Percentiles rank a stretch among this genome's conserved stretches.
These are phyloP conservation scores for Silene coronaria DNA, from an alignment of 179 eudicot species.

Conservation along the genomic window DNA sequence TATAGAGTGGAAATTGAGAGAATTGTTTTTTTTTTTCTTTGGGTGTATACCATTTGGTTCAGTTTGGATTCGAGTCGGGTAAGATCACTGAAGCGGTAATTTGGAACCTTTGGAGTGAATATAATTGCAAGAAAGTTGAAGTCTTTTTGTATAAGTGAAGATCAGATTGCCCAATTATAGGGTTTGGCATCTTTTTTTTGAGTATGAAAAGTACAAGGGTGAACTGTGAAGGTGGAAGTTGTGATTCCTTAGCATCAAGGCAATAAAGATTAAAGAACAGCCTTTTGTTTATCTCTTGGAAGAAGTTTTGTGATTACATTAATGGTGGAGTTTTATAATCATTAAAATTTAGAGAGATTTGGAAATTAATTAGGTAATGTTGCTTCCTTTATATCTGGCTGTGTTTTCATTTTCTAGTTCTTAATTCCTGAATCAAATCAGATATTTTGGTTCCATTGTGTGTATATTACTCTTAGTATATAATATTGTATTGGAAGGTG, in stretches of 20 bases:
- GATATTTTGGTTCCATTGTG: constrained; percentile 8
- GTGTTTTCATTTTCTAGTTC: not conserved
- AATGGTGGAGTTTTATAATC: constrained; percentile 13
- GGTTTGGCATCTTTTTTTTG: constrained; percentile 27
- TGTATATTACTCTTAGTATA: not conserved
- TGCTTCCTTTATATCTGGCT: constrained; percentile 12
- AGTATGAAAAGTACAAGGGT: constrained; percentile 9
- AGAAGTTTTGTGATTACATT: constrained; percentile 19
- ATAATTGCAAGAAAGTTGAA: constrained; percentile 13
- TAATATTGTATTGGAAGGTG: not conserved
- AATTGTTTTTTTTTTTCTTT: too few species aligned
- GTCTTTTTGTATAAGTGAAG: constrained; percentile 19
- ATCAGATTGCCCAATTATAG: constrained; percentile 29
- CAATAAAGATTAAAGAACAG: constrained; percentile 16
- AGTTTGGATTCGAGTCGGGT: not conserved
- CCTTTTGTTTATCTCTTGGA: constrained; percentile 26
- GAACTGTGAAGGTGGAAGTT: constrained; percentile 18
- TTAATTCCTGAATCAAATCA: constrained; percentile 6
- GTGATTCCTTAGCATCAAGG: constrained; percentile 35
- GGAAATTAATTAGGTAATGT: constrained; percentile 35
- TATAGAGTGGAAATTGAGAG: constrained; percentile 14
- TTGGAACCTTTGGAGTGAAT: constrained; percentile 15
- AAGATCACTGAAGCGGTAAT: too few species aligned
- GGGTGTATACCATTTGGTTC: too few species aligned
- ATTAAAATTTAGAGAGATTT: constrained; percentile 19